A percentile compares a stretch with the other conserved stretches of the same genome.
Evolutionary conservation across 2,329 filamentous ascomycete genomes (phyloP).

Genomic region (Talaromyces funiculosus): DNA sequence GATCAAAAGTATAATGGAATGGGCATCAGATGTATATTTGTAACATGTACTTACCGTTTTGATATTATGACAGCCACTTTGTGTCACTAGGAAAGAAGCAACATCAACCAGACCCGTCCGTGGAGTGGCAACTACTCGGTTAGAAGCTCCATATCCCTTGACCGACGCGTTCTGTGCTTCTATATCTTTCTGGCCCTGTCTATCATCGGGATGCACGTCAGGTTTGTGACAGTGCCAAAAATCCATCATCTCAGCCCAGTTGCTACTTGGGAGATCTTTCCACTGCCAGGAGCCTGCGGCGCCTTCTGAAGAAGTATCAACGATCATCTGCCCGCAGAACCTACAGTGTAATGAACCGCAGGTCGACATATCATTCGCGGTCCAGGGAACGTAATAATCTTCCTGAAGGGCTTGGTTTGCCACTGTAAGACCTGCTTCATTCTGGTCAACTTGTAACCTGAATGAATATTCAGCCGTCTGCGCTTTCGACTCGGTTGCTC

Average conservation of each 20-base stretch:
- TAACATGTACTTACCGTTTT: conserved; percentile 29
- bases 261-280: conserved; percentile 93
- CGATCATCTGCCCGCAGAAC: conserved; percentile 28
- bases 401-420: conserved; percentile 17
- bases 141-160: conserved; percentile 80
- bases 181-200: conserved; percentile 29
- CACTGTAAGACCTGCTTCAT: conserved; percentile 15
- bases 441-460: conserved; percentile 48
- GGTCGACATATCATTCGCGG: conserved; percentile 32
- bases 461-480: conserved; percentile 45
- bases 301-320: conserved; percentile 16
- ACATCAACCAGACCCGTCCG: conserved; percentile 76
- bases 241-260: conserved; percentile 99
- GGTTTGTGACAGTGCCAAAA: conserved; percentile 99
- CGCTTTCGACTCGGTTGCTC: conserved; percentile 11
- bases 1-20: conserved; percentile 6
- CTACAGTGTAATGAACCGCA: conserved; percentile 34
- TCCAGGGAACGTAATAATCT: conserved; percentile 35
- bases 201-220: conserved; percentile 41
- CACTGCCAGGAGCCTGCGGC: conserved; percentile 50
- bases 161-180: conserved; percentile 47
- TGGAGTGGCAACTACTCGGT: conserved; percentile 59
- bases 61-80: conserved; percentile 56
- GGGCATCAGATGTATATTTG: background rate
- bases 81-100: conserved; percentile 65